Percentiles rank a stretch among this genome's conserved stretches.
phyloP scores from a whole-genome alignment of 2,329 filamentous ascomycete genomes.

The Diaporthe sp. region DNA sequence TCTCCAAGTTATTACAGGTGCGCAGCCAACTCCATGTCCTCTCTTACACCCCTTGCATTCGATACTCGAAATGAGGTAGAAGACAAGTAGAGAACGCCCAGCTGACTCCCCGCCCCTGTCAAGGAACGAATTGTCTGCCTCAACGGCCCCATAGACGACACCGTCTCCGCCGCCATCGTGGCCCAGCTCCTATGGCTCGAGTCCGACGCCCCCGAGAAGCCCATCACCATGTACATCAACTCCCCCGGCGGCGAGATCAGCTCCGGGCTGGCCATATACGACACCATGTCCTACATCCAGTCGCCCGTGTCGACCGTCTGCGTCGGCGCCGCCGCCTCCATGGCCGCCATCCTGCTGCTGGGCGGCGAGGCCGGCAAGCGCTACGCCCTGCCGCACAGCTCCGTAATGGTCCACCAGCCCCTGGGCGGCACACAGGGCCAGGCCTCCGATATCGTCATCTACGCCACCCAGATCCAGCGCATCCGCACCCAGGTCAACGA shows the following conservation, averaged over 20 bases:
- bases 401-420: slow-evolving; percentile 98
- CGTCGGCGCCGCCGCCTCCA: slow-evolving; percentile 92
- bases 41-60: neutral
- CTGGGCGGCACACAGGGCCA: slow-evolving; percentile 77
- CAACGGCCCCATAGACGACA: slow-evolving; percentile 91
- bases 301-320: slow-evolving; percentile 95
- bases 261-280: slow-evolving; percentile 91
- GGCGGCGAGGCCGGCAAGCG: slow-evolving; percentile 88
- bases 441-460: slow-evolving; percentile 89
- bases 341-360: slow-evolving; percentile 90
- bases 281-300: slow-evolving; percentile 97
- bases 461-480: slow-evolving; percentile 94
- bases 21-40: slow-evolving; percentile 28
- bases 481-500: slow-evolving; percentile 87
- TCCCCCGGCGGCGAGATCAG: slow-evolving; percentile 93
- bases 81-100: slow-evolving; percentile 32
- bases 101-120: slow-evolving; percentile 30
- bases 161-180: slow-evolving; percentile 91
- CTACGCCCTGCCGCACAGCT: slow-evolving; percentile 90
- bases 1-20: slow-evolving; percentile 82
- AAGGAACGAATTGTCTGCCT: slow-evolving; percentile 94
- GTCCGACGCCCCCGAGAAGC: slow-evolving; percentile 93
- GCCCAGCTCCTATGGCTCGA: slow-evolving; percentile 98
- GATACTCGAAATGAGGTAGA: slow-evolving; percentile 40
- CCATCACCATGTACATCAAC: slow-evolving; percentile 98